Evolutionary conservation across 352 stramenopile species (phyloP), one percentile per base, ranked within the genome.

Genomic region (Pilasporangium apinafurcum): DNA sequence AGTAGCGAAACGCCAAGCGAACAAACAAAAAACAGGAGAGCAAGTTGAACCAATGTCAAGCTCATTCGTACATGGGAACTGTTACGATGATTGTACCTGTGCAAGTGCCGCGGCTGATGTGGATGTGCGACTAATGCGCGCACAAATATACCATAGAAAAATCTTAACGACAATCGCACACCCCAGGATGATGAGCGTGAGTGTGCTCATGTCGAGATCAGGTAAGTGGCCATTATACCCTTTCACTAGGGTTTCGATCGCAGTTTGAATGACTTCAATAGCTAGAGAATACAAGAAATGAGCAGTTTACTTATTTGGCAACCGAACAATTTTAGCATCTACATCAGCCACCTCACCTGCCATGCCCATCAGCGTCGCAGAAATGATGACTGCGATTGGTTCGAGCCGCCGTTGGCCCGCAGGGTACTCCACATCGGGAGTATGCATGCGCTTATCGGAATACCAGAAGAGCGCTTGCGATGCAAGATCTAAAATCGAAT

Each of bases 281-380:
- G 81, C 90, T 74, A 41, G 50, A 46, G 24, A 14, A 12, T 14
- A 30, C 32, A 39, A 24, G 32, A 13, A 24, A 36, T 36, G n/a
- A n/a, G n/a, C n/a, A n/a, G n/a, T n/a, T n/a, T n/a, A n/a, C n/a
- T n/a, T n/a, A n/a, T n/a, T n/a, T n/a, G n/a, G n/a, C n/a, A n/a
- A n/a, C n/a, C n/a, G n/a, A n/a, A 25, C 13, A 20, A 0, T 9
- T 13, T 20, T 4, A 45, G 12, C 16, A 10, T 25, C 2, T 16
- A 22, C 26, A n/a, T 26, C 26, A 50, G 46, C 14, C 12, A 20
- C 8, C 57, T 24, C 30, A 86, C 77, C 70, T 52, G 88, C 91
- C 76, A 98, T 97, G 25, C 90, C 90, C 95, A 99, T 99, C 8
- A 98, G 60, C n/a, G 93, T 96, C 5, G 93, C 93, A 42, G 92